A percentile compares a stretch with the other conserved stretches of the same genome.
Evolutionary conservation across 2,329 filamentous ascomycete genomes (phyloP).

Genomic region (Nakataea oryzae): DNA sequence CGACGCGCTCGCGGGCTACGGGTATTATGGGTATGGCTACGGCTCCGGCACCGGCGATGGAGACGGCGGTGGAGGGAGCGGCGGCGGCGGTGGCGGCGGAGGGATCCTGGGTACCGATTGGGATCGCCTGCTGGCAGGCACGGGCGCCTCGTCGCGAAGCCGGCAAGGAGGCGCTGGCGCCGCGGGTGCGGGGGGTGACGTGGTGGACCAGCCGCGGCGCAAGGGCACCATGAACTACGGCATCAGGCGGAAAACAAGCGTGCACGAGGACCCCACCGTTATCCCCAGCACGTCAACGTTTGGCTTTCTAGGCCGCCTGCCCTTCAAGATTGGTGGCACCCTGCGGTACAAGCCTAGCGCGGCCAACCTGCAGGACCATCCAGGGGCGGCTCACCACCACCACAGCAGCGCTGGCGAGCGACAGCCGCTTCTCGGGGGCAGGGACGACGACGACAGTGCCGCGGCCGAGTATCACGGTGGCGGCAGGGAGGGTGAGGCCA

Average conservation of each 20-base stretch:
- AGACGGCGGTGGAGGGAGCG: constrained; percentile 13
- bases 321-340: constrained; percentile 75
- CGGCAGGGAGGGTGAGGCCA: constrained; percentile 39
- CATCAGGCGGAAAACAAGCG: constrained; percentile 39
- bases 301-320: constrained; percentile 73
- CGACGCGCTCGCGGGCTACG: constrained; percentile 13
- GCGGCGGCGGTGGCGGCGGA: constrained; percentile 31
- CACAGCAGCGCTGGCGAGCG: constrained; percentile 20
- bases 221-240: constrained; percentile 88
- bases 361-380: constrained; percentile 82
- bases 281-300: constrained; percentile 79
- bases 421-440: constrained; percentile 40
- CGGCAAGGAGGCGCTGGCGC: constrained; percentile 15
- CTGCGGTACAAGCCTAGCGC: constrained; percentile 84
- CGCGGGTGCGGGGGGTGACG: constrained; percentile 23
- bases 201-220: constrained; percentile 55
- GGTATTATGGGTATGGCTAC: background rate
- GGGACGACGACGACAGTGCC: constrained; percentile 39
- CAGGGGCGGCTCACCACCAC: constrained; percentile 36
- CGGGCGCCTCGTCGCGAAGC: constrained; percentile 33
- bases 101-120: constrained; percentile 54
- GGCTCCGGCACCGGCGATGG: background rate
- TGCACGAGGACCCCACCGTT: constrained; percentile 71
- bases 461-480: constrained; percentile 9
- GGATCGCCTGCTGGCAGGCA: constrained; percentile 69